phyloP scores from a whole-genome alignment of 1,284 basidiomycete genomes.

The Pholiota adiposa region DNA sequence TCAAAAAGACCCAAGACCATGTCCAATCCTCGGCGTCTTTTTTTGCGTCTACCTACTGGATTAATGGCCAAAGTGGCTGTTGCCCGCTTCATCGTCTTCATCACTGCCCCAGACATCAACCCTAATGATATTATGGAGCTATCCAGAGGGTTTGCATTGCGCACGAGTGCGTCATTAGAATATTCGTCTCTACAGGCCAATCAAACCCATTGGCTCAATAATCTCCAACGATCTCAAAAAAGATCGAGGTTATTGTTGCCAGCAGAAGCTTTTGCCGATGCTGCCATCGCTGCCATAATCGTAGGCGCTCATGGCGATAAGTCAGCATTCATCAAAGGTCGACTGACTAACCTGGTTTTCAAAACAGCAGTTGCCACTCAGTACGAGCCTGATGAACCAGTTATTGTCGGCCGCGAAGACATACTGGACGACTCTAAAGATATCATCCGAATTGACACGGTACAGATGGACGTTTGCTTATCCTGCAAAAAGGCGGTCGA shows the following conservation, averaged over 20 bases:
- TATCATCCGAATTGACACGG: conserved; percentile 49
- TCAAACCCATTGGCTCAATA: conserved; percentile 48
- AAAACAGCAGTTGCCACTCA: conserved; percentile 65
- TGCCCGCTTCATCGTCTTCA: conserved; percentile 65
- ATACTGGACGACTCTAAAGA: conserved; percentile 46
- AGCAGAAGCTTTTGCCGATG: conserved; percentile 65
- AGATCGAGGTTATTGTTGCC: conserved; percentile 58
- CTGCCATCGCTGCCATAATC: conserved; percentile 51
- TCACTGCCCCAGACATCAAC: conserved; percentile 80
- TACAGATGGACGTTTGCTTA: conserved; percentile 43
- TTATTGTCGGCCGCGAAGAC: conserved; percentile 55
- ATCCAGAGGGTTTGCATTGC: conserved; percentile 73
- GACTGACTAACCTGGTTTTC: conserved; percentile 51
- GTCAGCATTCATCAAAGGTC: conserved; percentile 46
- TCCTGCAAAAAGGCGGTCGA: conserved; percentile 34
- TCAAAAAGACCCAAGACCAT: conserved; percentile 10
- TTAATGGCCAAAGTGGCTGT: conserved; percentile 63
- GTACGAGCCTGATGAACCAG: conserved; percentile 66
- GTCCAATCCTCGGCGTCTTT: conserved; percentile 26
- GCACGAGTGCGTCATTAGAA: conserved; percentile 60
- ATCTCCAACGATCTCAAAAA: conserved; percentile 46
- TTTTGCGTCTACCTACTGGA: conserved; percentile 52
- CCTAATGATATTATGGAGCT: conserved; percentile 68
- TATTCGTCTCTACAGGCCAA: conserved; percentile 61
- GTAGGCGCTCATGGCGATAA: conserved; percentile 34